Evolutionary conservation across 441 rosid species (phyloP), one percentile per base, ranked within the genome.

Genomic region (Populus trichocarpa): DNA sequence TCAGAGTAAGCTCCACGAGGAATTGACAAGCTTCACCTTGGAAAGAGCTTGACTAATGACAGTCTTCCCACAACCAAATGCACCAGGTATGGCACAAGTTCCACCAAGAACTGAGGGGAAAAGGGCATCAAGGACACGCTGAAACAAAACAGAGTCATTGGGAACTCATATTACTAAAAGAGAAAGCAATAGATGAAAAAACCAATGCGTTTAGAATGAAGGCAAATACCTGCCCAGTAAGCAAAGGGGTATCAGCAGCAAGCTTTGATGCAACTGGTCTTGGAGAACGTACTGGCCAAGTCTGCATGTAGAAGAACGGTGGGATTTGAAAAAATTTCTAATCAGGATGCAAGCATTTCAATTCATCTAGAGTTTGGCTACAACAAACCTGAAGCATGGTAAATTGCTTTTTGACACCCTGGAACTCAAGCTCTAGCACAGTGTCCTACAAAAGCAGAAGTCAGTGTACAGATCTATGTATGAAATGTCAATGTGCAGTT

Each of bases 1-100:
- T 40, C 36, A 66, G 65, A 75, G 40, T 12, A 18, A 77, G 61
- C 7, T 65, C 23, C 59, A 36, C 50, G 61, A 64, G 10, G 63
- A 73, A 77, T 76, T 78, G 23, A 61, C 8, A 85, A 85, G 12
- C 30, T 79, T 81, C 80, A 95, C 98, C 97, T 97, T 97, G 22
- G 99, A 97, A 86, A 97, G 98, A 83, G 99, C 99, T 87, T 95
- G 99, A 86, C 99, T 97, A 80, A 97, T 97, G 84, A 97, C 99
- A 73, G 99, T 97, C 92, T 97, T 97, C 59, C 99, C 99, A 90
- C 99, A 93, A 12, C 99, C 99, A 90, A 97, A 97, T 30, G 99
- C 99, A 79, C 99, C 99, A 78, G 99, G 99, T 70, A 95, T 97
- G 72, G 99, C 99, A 90, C 99, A 97, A 79, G 99, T 97, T 82